Evolutionary conservation across 2,329 filamentous ascomycete genomes (phyloP).

Genomic region (Ophiostoma himal-ulmi): DNA sequence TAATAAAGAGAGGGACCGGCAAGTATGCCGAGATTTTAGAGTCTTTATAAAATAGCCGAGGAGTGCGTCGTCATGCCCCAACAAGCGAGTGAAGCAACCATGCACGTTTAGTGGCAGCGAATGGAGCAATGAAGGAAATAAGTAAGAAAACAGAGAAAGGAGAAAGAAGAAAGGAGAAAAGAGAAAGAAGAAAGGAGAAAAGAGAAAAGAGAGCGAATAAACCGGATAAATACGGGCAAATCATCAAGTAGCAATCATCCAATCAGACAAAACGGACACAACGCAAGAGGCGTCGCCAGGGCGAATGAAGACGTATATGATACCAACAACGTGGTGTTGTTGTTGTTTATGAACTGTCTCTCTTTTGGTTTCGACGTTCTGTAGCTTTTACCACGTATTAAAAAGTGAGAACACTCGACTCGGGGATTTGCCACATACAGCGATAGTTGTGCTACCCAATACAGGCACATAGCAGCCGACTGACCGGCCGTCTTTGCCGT

Average conservation of each 20-base stretch:
- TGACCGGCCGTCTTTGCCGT: constrained; percentile 5
- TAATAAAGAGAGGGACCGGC: neutral
- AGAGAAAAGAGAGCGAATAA: neutral
- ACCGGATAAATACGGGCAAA: neutral
- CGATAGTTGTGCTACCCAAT: neutral
- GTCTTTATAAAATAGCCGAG: neutral
- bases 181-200: too few relatives aligned
- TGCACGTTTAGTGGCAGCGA: neutral
- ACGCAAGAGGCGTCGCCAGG: neutral
- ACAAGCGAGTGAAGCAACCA: neutral
- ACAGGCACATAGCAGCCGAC: neutral
- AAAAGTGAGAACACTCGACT: neutral
- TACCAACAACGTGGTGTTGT: neutral
- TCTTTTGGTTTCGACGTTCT: neutral
- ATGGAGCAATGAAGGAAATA: neutral
- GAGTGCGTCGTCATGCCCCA: neutral
- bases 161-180: neutral
- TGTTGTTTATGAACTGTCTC: neutral
- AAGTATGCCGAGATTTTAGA: neutral
- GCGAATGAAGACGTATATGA: neutral
- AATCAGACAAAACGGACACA: neutral
- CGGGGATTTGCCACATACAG: neutral
- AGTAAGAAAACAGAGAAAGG: neutral
- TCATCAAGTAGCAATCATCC: neutral
- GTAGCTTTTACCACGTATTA: neutral